Conservation (phyloP, 352 stramenopile species). For the Thalassiosira oceanica region DNA sequence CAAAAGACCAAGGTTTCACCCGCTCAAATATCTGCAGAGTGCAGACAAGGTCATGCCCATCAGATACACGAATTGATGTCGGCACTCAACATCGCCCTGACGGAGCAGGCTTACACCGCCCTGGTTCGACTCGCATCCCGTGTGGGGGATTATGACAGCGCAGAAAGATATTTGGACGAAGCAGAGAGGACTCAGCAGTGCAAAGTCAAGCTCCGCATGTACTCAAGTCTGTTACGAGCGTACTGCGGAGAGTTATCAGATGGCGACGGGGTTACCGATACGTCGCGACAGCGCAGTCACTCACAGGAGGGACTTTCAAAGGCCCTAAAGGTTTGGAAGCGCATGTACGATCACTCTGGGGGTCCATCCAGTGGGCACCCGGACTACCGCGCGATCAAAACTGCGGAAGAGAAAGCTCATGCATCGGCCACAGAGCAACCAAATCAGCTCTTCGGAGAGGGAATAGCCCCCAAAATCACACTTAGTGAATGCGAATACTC, state of each 20-base stretch:
- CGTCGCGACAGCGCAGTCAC: not conserved
- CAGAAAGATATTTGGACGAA: constrained; percentile 53
- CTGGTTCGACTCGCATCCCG: constrained; percentile 68
- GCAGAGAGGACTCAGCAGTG: constrained; percentile 58
- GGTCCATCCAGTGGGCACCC: constrained; percentile 18
- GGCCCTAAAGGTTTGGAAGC: constrained; percentile 37
- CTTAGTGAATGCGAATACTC: constrained; percentile 70
- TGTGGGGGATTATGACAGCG: constrained; percentile 42
- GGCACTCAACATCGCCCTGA: constrained; percentile 55
- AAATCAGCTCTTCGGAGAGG: constrained; percentile 38
- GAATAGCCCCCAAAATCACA: constrained; percentile 47
- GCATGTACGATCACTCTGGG: constrained; percentile 44
- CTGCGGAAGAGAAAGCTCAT: constrained; percentile 6
- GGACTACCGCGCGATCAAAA: not conserved
- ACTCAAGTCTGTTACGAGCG: constrained; percentile 58
- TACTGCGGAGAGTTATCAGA: constrained; percentile 49
- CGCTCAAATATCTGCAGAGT: constrained; percentile 14
- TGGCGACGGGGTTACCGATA: not conserved
- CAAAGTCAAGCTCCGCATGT: constrained; percentile 72
- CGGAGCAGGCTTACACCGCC: constrained; percentile 74
- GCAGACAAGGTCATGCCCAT: constrained; percentile 25
- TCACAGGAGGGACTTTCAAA: constrained; percentile 30
- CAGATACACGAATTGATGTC: constrained; percentile 28
- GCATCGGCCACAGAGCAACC: not conserved
- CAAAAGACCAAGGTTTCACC: constrained; percentile 1